Base-by-base conservation (phyloP, 2,329 filamentous ascomycete genomes). In the Aspergillus nomiae region DNA sequence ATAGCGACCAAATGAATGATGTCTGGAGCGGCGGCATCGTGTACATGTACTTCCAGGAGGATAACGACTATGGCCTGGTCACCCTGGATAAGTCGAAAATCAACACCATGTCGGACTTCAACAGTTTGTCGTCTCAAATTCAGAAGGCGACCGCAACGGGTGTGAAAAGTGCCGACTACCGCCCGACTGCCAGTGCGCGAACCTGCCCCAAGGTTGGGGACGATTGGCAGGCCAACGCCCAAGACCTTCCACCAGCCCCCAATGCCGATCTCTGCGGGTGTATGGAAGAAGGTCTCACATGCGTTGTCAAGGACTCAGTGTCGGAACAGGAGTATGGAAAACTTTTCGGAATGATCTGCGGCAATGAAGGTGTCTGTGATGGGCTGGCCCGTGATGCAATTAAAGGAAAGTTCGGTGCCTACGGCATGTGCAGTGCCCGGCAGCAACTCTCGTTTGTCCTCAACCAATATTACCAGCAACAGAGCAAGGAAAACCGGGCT, bases 1-100 rank as follows among this genome's bases (percentile, higher is more conserved):
- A 91, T 81, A 88, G 89, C 59, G 76, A 84, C 63, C 76, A 93
- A 64, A 99, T 99, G 95, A 91, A 88, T 30, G 79, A 80, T 11
- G 92, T 97, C 74, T 95, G 95, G 88, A 96, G 92, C 61, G 95
- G 95, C 71, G 95, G 94, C 80, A 97, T 99, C 69, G 93, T 98
- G 77, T 99, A 98, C 87, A 96, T 97, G 92, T 99, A 95, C 84
- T 94, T 93, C 83, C 86, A 97, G 83, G 94, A 97, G 79, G 83
- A 77, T 63, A 98, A 98, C 83, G 83, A 97, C 77, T 99, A 92
- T 74, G 95, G 71, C 67, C 65, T 78, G 28, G 72, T 77, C 85
- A 86, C 90, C 80, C 86, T 97, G 51, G 89, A 81, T 55, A 85
- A 85, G 71, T 81, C 82, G 73, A 81, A 81, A 53, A 91, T 90